These are phyloP conservation scores for Thymus mandschuricus DNA, from an alignment of 257 asterid genomes.

Conservation along the genomic window DNA sequence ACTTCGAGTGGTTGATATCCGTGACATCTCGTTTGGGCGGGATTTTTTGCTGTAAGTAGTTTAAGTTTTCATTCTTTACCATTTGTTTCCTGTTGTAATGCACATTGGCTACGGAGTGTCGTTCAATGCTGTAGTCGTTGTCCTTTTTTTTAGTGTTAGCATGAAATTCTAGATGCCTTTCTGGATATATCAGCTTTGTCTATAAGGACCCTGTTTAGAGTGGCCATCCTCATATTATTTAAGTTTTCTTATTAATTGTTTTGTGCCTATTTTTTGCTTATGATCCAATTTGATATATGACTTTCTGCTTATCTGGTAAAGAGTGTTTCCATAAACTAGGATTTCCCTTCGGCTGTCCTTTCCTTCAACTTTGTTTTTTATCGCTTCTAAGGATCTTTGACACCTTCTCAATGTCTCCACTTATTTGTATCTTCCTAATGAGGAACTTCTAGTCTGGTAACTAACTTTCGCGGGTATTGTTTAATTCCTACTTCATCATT, in stretches of 20 bases:
- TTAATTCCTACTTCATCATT: neutral
- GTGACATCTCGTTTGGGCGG: constrained; percentile 77
- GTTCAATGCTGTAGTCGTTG: constrained; percentile 15
- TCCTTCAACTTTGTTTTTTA: constrained; percentile 10
- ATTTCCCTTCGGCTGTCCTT: neutral
- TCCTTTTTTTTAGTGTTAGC: constrained; percentile 8
- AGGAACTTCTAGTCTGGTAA: neutral
- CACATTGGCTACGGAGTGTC: constrained; percentile 5
- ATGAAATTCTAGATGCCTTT: constrained; percentile 5
- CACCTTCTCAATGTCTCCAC: neutral
- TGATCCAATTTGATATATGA: neutral
- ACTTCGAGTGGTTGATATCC: constrained; percentile 84
- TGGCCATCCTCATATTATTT: constrained; percentile 2
- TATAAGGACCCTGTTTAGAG: constrained; percentile 4
- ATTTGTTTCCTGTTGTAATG: constrained; percentile 8
- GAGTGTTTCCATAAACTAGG: neutral
- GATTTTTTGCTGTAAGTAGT: constrained; percentile 75
- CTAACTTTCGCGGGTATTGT: neutral
- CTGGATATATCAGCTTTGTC: neutral
- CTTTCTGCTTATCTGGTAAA: constrained; percentile 5
- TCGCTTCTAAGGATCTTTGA: constrained; percentile 6
- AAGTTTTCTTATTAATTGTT: neutral
- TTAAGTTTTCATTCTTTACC: constrained; percentile 23
- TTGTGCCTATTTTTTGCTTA: constrained; percentile 12
- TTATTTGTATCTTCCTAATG: neutral